Conservation (phyloP, 148 eudicot species). For the Selenicereus undatus region DNA sequence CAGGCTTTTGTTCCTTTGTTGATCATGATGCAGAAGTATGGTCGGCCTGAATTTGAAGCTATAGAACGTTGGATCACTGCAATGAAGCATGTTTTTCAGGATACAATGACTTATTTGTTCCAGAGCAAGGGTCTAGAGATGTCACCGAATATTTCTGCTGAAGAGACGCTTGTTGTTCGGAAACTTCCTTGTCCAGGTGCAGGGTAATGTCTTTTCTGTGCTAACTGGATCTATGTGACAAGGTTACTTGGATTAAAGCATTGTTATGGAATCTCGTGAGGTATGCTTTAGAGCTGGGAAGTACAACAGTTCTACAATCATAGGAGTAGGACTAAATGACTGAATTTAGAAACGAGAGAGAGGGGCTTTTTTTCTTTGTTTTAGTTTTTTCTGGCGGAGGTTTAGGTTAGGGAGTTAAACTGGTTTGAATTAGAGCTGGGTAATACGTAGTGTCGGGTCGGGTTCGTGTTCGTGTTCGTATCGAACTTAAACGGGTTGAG, state of each 20-base stretch:
- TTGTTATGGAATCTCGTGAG: neutral
- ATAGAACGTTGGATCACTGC: conserved; percentile 1
- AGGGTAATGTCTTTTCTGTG: conserved; percentile 5
- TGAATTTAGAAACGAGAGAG: no score
- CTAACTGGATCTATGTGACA: neutral
- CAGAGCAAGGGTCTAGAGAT: conserved; percentile 24
- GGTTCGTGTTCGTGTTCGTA: no score
- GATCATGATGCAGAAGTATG: conserved; percentile 17
- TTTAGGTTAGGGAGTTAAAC: neutral
- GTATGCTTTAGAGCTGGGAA: no score
- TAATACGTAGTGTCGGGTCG: no score
- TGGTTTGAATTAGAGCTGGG: neutral
- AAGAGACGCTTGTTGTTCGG: conserved; percentile 25
- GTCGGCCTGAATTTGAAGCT: neutral
- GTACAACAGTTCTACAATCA: no score
- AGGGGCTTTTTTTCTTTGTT: no score
- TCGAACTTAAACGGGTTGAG: no score
- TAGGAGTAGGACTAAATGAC: no score
- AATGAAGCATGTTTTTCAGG: conserved; percentile 1
- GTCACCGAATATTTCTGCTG: conserved; percentile 19
- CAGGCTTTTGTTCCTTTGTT: neutral
- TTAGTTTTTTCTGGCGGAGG: neutral
- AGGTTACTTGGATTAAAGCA: neutral
- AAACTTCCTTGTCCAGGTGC: conserved; percentile 10
- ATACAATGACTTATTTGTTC: conserved; percentile 7